Base-by-base conservation (phyloP, 331 rosid genomes). In the Malus hybrid region DNA sequence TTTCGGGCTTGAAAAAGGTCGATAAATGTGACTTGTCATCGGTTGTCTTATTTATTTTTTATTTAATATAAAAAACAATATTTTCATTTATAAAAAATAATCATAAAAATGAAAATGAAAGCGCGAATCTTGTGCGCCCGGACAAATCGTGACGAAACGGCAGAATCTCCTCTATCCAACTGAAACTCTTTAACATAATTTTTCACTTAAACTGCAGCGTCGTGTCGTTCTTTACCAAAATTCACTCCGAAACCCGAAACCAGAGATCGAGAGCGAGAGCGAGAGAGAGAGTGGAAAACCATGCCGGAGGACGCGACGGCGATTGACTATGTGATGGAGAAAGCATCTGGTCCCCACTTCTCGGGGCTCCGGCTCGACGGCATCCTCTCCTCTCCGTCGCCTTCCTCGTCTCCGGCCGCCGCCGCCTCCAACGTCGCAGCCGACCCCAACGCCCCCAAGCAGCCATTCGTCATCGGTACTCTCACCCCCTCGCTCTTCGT, bases 311-410 rank as follows among this genome's bases (percentile, higher is more conserved):
- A 87, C 70, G 78, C 95, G 29, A 82, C 2, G 39, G 13, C 82
- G 19, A 70, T 94, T 18, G 97, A 94, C 78, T 87, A 88, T 78
- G 96, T 84, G 1, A 94, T 94, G 97, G 98, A 91, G 84, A 88
- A 89, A 18, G 96, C 96, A 0, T 88, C 96, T 1, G 97, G 98
- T 11, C 87, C 96, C 63, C 97, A 94, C 84, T 94, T 94, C 81
- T 91, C 98, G 4, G 97, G 96, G 11, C 97, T 93, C 28, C 85
- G 92, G 3, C 86, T 87, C 39, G 97, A 89, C 77, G 91, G 90
- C 63, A 85, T 68, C 22, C 82, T 77, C 32, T 82, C 86, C 0
- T 77, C 95, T 14, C 84, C 87, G 0, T 74, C 88, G 1, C 8
- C 94, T n/a, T 79, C 94, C 0, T 70, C 90, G 10, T 3, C 86